Conservation (phyloP, 2,329 filamentous ascomycete species). For the Fusarium albosuccineum region DNA sequence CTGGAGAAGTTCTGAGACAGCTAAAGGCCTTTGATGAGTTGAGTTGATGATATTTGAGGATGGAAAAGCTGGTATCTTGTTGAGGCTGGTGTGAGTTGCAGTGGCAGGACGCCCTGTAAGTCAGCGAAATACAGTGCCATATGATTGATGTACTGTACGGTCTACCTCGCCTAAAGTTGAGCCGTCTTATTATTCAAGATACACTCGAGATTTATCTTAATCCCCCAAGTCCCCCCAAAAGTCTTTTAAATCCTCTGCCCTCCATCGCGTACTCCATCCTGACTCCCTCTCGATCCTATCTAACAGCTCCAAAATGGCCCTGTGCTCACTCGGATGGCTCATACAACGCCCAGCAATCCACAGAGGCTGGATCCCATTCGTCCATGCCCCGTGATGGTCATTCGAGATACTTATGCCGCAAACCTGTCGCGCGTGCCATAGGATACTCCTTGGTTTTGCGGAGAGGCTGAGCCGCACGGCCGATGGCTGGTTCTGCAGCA, state of each 20-base stretch:
- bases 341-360: slow-evolving; percentile 67
- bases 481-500: slow-evolving; percentile 61
- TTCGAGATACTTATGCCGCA: slow-evolving; percentile 67
- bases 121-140: neutral
- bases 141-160: neutral
- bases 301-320: slow-evolving; percentile 59
- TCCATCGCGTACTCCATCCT: slow-evolving; percentile 67
- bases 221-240: slow-evolving; percentile 50
- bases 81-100: neutral
- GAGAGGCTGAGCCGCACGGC: slow-evolving; percentile 58
- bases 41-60: neutral
- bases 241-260: slow-evolving; percentile 64
- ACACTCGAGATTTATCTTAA: too few relatives aligned
- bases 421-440: slow-evolving; percentile 67
- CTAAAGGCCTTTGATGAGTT: neutral
- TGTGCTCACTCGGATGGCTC: slow-evolving; percentile 60
- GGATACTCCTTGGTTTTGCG: slow-evolving; percentile 52
- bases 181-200: too few relatives aligned
- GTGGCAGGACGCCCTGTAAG: neutral
- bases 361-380: slow-evolving; percentile 66
- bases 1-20: neutral
- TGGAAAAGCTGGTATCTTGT: neutral
- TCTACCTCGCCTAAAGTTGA: neutral
- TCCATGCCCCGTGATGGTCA: slow-evolving; percentile 65
- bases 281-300: slow-evolving; percentile 64